Conservation (phyloP, 352 stramenopile genomes). For the Globisporangium echinulatum region DNA sequence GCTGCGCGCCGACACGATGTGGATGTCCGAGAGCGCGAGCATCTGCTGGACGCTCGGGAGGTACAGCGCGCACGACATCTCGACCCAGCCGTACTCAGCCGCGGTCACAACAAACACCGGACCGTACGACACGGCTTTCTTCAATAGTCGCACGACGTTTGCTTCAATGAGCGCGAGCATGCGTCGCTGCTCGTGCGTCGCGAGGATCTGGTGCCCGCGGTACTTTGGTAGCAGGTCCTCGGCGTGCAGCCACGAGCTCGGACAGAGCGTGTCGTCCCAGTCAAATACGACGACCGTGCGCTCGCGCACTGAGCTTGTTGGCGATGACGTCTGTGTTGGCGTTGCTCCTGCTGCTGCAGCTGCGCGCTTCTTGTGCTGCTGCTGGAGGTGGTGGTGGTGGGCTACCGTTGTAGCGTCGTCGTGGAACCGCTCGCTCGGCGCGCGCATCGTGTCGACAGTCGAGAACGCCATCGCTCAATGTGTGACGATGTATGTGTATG, state of each 20-base stretch:
- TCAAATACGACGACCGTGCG: constrained; percentile 84
- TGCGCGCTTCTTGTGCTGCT: not conserved
- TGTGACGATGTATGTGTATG: not conserved
- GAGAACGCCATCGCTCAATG: constrained; percentile 33
- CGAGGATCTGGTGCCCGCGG: constrained; percentile 60
- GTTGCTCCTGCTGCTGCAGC: constrained; percentile 15
- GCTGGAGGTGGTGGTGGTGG: constrained; percentile 1
- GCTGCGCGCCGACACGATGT: constrained; percentile 79
- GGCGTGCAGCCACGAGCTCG: constrained; percentile 77
- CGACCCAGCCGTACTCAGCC: constrained; percentile 78
- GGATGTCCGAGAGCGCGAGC: constrained; percentile 66
- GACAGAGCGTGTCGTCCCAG: constrained; percentile 87
- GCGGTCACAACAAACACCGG: constrained; percentile 85
- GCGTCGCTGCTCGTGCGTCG: constrained; percentile 47
- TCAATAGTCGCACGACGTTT: constrained; percentile 56
- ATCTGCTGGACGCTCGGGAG: constrained; percentile 57
- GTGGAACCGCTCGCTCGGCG: constrained; percentile 10
- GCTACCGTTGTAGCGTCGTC: constrained; percentile 3
- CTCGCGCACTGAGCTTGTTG: constrained; percentile 38
- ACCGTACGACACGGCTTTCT: constrained; percentile 69
- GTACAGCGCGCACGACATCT: constrained; percentile 77
- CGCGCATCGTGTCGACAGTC: constrained; percentile 37
- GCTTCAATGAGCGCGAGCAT: constrained; percentile 52
- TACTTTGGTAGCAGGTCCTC: constrained; percentile 78
- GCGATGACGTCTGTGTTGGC: not conserved